Evolutionary conservation across 108 stramenopile species (phyloP), one percentile per base, ranked within the genome.

Genomic region (Cyclotella choctawhatcheeana): DNA sequence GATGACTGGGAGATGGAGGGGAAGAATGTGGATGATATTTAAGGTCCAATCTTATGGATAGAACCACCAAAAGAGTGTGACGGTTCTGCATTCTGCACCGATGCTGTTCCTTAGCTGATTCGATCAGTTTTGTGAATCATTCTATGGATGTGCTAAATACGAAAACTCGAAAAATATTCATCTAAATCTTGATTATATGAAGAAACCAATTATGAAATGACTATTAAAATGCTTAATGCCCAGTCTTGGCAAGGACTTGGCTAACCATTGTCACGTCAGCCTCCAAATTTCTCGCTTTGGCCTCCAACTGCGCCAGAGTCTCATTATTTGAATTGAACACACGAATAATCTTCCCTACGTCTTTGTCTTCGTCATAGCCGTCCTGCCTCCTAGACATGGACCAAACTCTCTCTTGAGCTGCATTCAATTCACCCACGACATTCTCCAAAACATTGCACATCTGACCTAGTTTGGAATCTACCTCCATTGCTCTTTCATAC

Each of bases 271-370:
- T 71, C 21, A 88, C 76, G 69, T 93, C 93, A 1, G 64, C 32
- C 64, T 93, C 90, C 56, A 93, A 62, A 22, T 71, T 56, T 34
- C 86, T 82, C 2, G 84, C 82, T 32, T 81, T 80, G 2, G 58
- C 58, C 64, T 93, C 93, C 64, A 93, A 74, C 45, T 80, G 70
- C 13, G 73, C 81, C 71, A 93, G 70, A 3, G 81, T 78, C 60
- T 89, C 85, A 64, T 93, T 86, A 67, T 93, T 88, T 10, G 86
- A 81, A 70, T 91, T 91, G 43, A 93, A 74, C 16, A 89, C 77
- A 8, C 73, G 67, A 20, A 91, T 60, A 50, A 86, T 86, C 53
- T 74, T 66, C 7, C 81, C 79, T 16, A 82, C 69, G 22, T 87
- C 88, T 22, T 73, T 71, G 50, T 71, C 52, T 22, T 20, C 44